Base-by-base conservation (phyloP, 129 eudicot genomes). In the Deinandra increscens region DNA sequence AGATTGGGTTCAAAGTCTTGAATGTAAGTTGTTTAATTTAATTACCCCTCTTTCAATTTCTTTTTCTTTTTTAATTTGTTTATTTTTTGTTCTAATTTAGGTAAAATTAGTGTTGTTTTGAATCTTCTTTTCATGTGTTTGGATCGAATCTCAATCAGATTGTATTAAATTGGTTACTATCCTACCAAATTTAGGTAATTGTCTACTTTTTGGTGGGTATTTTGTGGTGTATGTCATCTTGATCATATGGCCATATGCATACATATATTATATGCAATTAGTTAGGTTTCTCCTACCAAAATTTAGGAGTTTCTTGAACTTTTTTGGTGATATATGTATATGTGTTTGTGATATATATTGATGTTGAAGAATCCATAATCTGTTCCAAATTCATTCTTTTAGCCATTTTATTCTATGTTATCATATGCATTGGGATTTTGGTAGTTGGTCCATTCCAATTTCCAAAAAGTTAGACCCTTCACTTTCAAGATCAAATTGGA, bases 1-100 rank as follows among this genome's bases (percentile, higher is more conserved):
- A 89, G 92, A 85, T 93, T 80, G 77, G 80, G 22, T 93, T 93
- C 56, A 81, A 83, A 60, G 82, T 89, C 26, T 65, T 88, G 53
- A 81, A 82, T 75, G 98, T 92, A 72, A 88, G 98, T 69, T 60
- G 37, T 51, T 49, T 56, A 1, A n/a, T 51, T 49, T 56, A 8
- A 26, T 19, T 20, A 14, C 4, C 23, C 6, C 29, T 5, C 2
- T 12, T 60, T 61, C 14, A 13, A 62, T 73, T 12, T 45, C 1
- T 6, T 72, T 73, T 12, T 45, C 1, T 6, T 72, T 4, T n/a
- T 64, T 1, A 41, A 39, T 1, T 63, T 26, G 12, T 69, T 54
- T 54, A 46, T 7, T 34, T 72, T 39, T 12, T 14, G 34, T 43
- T 11, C 1, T 61, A n/a, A 10, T 72, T 72, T 44, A 42, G 75